phyloP scores from a whole-genome alignment of 208 protist species.

The Trichomonas vaginalis region DNA sequence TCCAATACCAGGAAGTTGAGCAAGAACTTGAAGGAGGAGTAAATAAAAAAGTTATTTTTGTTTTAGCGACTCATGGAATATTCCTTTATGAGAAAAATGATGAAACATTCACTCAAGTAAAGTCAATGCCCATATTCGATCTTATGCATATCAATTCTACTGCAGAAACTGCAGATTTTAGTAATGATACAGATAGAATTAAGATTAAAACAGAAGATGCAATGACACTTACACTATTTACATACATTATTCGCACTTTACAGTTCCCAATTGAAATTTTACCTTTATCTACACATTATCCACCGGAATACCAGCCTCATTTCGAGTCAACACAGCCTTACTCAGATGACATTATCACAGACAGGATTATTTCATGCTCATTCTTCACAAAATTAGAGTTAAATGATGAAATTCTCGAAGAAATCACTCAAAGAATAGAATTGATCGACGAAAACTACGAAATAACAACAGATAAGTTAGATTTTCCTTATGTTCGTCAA shows the following conservation, averaged over 20 bases:
- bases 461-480: not conserved
- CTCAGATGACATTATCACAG: not conserved
- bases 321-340: not conserved
- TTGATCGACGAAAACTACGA: not conserved
- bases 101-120: not conserved
- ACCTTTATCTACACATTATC: not conserved
- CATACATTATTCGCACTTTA: not conserved
- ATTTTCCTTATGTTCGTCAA: not conserved
- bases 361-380: not conserved
- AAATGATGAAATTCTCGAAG: not conserved
- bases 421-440: not conserved
- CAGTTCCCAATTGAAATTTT: not conserved
- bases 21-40: not conserved
- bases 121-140: not conserved
- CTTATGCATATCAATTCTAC: not conserved
- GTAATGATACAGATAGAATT: not conserved
- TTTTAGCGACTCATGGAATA: not conserved
- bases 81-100: not conserved
- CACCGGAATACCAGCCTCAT: not conserved
- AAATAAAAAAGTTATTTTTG: not conserved
- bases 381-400: not conserved
- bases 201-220: not conserved
- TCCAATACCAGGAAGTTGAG: not conserved
- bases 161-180: not conserved
- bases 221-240: not conserved